Conservation (phyloP, 73 alveolate genomes). For the Tetrahymena borealis region DNA sequence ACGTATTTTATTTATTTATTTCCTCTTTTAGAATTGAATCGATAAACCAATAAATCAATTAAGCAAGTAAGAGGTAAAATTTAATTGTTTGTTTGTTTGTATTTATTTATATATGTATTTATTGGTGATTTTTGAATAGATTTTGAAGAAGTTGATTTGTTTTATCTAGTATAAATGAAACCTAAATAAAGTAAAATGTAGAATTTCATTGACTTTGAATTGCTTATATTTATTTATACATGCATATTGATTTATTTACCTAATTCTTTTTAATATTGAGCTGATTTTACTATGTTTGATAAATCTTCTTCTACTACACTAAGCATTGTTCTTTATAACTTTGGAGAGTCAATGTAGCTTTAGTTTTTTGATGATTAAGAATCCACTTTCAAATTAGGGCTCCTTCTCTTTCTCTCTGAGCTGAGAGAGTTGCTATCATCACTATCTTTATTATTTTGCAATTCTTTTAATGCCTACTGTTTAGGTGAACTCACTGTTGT, state of each 20-base stretch:
- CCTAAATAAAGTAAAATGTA: too few species aligned
- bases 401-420: neutral
- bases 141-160: too few species aligned
- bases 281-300: neutral
- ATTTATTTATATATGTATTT: too few species aligned
- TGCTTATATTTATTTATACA: neutral
- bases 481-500: neutral
- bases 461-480: neutral
- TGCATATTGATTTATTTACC: neutral
- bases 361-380: neutral
- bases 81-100: too few species aligned
- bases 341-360: neutral
- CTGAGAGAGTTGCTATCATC: neutral
- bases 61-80: too few species aligned
- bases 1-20: too few species aligned
- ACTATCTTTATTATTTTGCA: neutral
- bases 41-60: too few species aligned
- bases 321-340: neutral
- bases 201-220: neutral
- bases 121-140: too few species aligned
- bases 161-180: too few species aligned
- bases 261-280: neutral
- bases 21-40: too few species aligned
- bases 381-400: neutral
- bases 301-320: neutral